Evolutionary conservation across 148 eudicot genomes (phyloP), one percentile per base, ranked within the genome.

Genomic region (Gaultheria prostrata): DNA sequence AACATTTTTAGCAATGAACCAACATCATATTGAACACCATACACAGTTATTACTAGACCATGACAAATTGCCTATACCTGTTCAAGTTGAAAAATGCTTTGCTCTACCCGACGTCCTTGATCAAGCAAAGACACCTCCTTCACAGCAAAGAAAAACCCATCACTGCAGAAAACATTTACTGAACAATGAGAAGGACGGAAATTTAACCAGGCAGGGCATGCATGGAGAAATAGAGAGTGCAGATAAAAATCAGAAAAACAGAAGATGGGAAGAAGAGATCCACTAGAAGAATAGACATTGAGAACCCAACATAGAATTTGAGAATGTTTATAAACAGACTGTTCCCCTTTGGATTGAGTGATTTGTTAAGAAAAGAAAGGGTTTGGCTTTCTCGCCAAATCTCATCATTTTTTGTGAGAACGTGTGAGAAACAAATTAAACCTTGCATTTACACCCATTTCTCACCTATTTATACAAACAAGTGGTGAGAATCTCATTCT

Each of bases 121-220:
- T 93, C 94, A 77, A 92, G 93, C 86, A 95, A 86, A 84, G 98
- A 69, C 17, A 95, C 98, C 89, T 95, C 98, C 84, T 95, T 95
- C 75, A 92, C 88, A 46, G 98, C 98, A 76, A 95, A 91, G 86
- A 95, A 93, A 87, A 82, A 78, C 46, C 97, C 97, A 80, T 83
- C 89, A 33, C 98, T 95, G 90, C 90, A 89, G 87, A 86, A 84
- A 77, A 81, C 28, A 35, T 45, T 21, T 65, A 59, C 28, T 57
- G 33, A 30, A 61, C 51, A 54, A 50, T 76, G 81, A 82, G 81
- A 14, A 76, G 61, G 57, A 73, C 69, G 61, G 48, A 54, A 86
- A 74, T n/a, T 56, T 35, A 18, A 72, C 71, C 59, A 75, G 54
- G 76, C 3, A n/a, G 51, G 50, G 20, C 8, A 8, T n/a, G 46